A percentile compares a stretch with the other conserved stretches of the same genome.
Evolutionary conservation across 805 yeast genomes (phyloP).

Genomic region (Naumovozyma castellii): DNA sequence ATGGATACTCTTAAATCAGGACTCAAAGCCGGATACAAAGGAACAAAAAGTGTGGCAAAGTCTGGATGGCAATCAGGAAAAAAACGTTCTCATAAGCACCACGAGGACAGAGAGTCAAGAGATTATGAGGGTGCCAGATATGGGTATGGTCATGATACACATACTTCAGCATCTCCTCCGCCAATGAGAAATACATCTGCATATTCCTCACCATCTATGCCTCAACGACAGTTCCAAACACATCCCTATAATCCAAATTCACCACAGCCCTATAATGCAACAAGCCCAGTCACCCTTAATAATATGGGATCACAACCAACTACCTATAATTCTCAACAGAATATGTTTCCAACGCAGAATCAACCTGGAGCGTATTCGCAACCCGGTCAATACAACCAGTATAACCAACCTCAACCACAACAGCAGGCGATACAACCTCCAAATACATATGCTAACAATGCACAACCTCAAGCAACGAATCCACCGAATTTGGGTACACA

Average conservation of each 20-base stretch:
- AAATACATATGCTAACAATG: too few relatives aligned
- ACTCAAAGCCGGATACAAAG: conserved; percentile 20
- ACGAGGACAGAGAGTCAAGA: conserved; percentile 1
- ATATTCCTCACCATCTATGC: background rate
- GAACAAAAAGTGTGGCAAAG: conserved; percentile 32
- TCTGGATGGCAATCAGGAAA: conserved; percentile 32
- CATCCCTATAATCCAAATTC: background rate
- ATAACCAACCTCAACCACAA: background rate
- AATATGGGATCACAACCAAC: too few relatives aligned
- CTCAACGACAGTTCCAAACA: background rate
- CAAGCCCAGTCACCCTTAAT: too few relatives aligned
- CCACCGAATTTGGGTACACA: background rate
- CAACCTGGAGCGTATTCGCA: too few relatives aligned
- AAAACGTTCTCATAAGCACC: conserved; percentile 17
- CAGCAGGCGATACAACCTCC: too few relatives aligned
- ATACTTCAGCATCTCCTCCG: background rate
- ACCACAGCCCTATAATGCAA: too few relatives aligned
- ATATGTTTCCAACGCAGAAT: too few relatives aligned
- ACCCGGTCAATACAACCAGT: background rate
- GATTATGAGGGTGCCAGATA: conserved; percentile 2
- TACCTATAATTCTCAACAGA: too few relatives aligned
- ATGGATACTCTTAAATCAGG: background rate
- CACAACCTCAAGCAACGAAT: background rate
- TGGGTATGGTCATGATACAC: background rate
- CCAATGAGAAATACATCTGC: conserved; percentile 1